These are phyloP conservation scores for Moesziomyces antarcticus DNA, from an alignment of 1,284 basidiomycete genomes.

Conservation along the genomic window DNA sequence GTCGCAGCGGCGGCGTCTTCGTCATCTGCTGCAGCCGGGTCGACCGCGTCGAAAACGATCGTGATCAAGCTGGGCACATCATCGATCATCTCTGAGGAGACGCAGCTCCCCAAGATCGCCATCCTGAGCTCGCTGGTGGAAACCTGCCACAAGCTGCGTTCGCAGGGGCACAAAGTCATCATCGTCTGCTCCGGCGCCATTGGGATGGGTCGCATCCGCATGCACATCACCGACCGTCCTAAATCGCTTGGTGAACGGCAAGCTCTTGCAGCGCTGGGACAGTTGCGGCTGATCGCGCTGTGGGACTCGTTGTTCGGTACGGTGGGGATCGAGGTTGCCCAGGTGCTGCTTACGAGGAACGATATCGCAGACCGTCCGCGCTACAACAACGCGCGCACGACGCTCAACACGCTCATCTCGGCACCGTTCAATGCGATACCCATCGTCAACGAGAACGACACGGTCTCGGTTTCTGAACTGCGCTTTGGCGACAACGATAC, in stretches of 20 bases:
- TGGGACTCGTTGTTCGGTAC: conserved; percentile 97
- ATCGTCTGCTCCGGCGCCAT: conserved; percentile 97
- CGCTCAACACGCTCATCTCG: conserved; percentile 61
- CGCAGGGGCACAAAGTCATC: conserved; percentile 89
- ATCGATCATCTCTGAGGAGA: conserved; percentile 61
- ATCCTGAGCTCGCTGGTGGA: conserved; percentile 92
- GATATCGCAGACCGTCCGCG: conserved; percentile 84
- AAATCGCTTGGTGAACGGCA: conserved; percentile 91
- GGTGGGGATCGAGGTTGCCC: conserved; percentile 92
- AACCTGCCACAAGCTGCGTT: conserved; percentile 82
- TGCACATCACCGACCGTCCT: conserved; percentile 83
- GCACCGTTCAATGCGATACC: conserved; percentile 60
- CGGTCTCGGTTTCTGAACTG: conserved; percentile 76
- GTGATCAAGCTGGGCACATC: conserved; percentile 68
- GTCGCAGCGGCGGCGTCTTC: conserved; percentile 3
- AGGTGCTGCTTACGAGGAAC: conserved; percentile 90
- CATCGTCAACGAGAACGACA: conserved; percentile 68
- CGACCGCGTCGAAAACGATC: conserved; percentile 53
- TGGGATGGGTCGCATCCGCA: conserved; percentile 89
- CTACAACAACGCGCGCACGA: conserved; percentile 63
- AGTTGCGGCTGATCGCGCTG: conserved; percentile 91
- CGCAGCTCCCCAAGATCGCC: conserved; percentile 78
- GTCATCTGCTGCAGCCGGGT: neutral
- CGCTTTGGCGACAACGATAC: conserved; percentile 99
- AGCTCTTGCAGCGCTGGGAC: conserved; percentile 95